Percentiles rank a stretch among this genome's conserved stretches.
Evolutionary conservation across 306 rosid species (phyloP).

Genomic region (Corylus avellana): DNA sequence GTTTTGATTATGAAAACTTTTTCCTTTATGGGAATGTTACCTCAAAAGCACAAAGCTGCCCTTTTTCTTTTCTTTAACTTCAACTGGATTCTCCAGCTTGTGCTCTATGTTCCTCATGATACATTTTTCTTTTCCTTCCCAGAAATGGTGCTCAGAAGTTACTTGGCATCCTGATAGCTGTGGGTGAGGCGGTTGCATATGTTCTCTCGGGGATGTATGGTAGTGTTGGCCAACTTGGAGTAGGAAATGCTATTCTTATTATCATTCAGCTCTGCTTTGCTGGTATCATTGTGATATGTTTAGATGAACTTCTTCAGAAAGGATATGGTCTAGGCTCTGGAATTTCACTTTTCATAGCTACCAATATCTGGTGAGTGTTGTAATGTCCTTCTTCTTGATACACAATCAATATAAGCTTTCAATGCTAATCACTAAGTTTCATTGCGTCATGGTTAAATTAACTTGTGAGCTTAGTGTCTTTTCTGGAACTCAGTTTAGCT

Average conservation of each 20-base stretch:
- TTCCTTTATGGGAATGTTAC: not conserved
- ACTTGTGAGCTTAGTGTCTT: not conserved
- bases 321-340: constrained; percentile 99
- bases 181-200: constrained; percentile 98
- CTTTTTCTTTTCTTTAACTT: not conserved
- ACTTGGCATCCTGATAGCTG: constrained; percentile 86
- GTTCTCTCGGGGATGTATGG: constrained; percentile 97
- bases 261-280: constrained; percentile 91
- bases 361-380: constrained; percentile 81
- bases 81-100: not conserved
- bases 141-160: constrained; percentile 93
- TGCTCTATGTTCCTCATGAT: not conserved
- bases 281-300: constrained; percentile 91
- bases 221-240: constrained; percentile 97
- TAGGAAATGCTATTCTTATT: constrained; percentile 91
- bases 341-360: constrained; percentile 94
- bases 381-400: not conserved
- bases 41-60: constrained; percentile 9
- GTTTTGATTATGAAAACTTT: constrained; percentile 1
- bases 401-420: not conserved
- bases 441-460: not conserved
- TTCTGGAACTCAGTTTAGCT: not conserved
- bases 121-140: constrained; percentile 11
- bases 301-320: constrained; percentile 96
- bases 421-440: not conserved